Evolutionary conservation across 257 asterid genomes (phyloP).

Genomic region (Solanum bulbocastanum): DNA sequence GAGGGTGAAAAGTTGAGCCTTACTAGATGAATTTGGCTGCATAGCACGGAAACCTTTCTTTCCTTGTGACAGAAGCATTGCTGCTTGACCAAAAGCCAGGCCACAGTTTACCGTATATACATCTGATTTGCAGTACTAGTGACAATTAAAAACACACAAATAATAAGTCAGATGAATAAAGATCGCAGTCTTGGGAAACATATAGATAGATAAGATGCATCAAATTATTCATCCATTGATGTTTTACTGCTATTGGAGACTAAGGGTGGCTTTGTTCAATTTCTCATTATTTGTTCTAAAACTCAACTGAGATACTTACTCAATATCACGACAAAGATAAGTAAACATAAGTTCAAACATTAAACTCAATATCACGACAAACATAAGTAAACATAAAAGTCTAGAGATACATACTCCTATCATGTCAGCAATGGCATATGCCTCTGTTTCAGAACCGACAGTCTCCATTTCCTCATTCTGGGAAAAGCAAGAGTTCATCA

Average conservation of each 20-base stretch:
- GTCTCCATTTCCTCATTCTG: constrained; percentile 76
- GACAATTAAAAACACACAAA: neutral
- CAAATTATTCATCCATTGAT: neutral
- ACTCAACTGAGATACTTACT: neutral
- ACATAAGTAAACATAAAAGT: neutral
- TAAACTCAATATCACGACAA: neutral
- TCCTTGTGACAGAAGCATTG: constrained; percentile 85
- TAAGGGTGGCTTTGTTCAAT: neutral
- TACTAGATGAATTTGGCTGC: constrained; percentile 74
- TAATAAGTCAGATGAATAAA: neutral
- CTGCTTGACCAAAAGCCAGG: constrained; percentile 95
- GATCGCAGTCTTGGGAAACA: neutral
- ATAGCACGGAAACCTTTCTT: constrained; percentile 69
- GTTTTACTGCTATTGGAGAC: neutral
- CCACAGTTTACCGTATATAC: constrained; percentile 77
- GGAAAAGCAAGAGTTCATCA: neutral
- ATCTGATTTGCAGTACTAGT: constrained; percentile 63
- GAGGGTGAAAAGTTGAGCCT: constrained; percentile 11
- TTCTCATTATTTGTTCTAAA: neutral
- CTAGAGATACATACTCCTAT: constrained; percentile 57
- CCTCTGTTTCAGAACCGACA: constrained; percentile 90
- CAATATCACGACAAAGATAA: neutral
- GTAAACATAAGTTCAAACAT: neutral
- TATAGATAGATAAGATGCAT: neutral
- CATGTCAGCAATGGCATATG: constrained; percentile 77